Percentiles rank a stretch among this genome's conserved stretches.
These are phyloP conservation scores for Colletotrichum sp. DNA, from an alignment of 2,329 filamentous ascomycete genomes.

Conservation along the genomic window DNA sequence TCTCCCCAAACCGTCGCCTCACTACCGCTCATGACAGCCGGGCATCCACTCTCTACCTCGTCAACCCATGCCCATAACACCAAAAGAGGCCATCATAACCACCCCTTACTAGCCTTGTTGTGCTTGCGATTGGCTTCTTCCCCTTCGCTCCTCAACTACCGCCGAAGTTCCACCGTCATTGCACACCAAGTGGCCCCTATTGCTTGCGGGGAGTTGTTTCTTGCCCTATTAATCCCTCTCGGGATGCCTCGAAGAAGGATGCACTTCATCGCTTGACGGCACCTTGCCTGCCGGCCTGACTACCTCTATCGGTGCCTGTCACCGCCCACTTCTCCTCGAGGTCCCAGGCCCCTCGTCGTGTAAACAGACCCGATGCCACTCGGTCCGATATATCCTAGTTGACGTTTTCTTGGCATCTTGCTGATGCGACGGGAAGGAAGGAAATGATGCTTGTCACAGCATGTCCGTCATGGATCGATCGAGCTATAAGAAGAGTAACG, in stretches of 20 bases:
- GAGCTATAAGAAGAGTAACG: slow-evolving; percentile 3
- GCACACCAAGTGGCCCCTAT: not conserved
- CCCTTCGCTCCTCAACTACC: not conserved
- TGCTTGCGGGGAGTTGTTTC: not conserved
- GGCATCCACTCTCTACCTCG: not conserved
- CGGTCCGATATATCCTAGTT: slow-evolving; percentile 8
- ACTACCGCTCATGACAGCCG: slow-evolving; percentile 5
- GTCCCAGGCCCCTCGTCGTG: not conserved
- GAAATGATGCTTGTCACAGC: not conserved
- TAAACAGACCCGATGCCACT: not conserved
- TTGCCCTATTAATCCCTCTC: not conserved
- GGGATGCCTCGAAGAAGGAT: not conserved
- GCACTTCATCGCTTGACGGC: not conserved
- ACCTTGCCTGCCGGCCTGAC: not conserved
- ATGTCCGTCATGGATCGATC: not conserved
- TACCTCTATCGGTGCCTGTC: not conserved
- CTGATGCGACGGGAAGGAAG: not conserved
- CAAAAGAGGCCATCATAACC: slow-evolving; percentile 12
- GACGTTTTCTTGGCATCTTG: slow-evolving; percentile 1
- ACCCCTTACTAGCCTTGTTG: not conserved
- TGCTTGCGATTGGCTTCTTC: not conserved
- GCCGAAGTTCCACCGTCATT: slow-evolving; percentile 5
- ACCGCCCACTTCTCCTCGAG: not conserved
- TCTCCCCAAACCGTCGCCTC: not conserved
- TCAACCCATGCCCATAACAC: not conserved